Base-by-base conservation (phyloP, 2,329 filamentous ascomycete species). In the Sarocladium strictum region DNA sequence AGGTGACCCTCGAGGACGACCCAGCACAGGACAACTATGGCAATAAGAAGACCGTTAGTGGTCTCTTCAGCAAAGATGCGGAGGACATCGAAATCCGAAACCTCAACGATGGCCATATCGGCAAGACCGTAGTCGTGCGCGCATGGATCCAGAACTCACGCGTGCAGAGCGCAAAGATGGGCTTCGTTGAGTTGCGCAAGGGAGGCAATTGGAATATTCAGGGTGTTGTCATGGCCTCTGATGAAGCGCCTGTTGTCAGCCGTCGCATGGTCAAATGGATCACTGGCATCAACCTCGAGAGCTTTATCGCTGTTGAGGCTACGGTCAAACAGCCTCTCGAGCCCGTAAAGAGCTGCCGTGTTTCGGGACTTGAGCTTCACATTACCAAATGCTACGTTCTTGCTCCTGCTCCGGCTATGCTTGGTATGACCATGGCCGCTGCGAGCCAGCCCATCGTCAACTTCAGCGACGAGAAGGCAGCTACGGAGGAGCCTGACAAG, bases 181-280 rank as follows among this genome's bases (percentile, higher is more conserved):
- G 84, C 35, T 96, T 96, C 74, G 72, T 96, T 63, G 89, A 92
- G 73, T 77, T 96, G 62, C 81, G 89, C 60, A 79, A 89, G 69
- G 83, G 87, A 67, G 75, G 79, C 56, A 79, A 84, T 63, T 84
- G 86, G 75, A 86, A 85, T 17, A 84, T 96, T 35, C 90, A 96
- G 75, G 89, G 86, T 40, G 85, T 96, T 32, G 76, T 89, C 23
- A 77, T 80, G 17, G 86, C 83, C 50, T 85, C 80, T 65, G 83
- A 90, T 64, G 84, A 78, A 33, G 80, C 74, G 51, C 72, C 73
- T 6, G 81, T 91, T 35, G 88, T 91, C 41, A 88, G 83, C 58
- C 86, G 85, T 68, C 90, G 89, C 72, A 97, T 97, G 93, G 89
- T 97, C 67, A 97, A 97, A 75, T 97, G 89, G 83, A 84, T 87